phyloP scores from a whole-genome alignment of 2,329 filamentous ascomycete species.

The Neopestalotiopsis sp. region DNA sequence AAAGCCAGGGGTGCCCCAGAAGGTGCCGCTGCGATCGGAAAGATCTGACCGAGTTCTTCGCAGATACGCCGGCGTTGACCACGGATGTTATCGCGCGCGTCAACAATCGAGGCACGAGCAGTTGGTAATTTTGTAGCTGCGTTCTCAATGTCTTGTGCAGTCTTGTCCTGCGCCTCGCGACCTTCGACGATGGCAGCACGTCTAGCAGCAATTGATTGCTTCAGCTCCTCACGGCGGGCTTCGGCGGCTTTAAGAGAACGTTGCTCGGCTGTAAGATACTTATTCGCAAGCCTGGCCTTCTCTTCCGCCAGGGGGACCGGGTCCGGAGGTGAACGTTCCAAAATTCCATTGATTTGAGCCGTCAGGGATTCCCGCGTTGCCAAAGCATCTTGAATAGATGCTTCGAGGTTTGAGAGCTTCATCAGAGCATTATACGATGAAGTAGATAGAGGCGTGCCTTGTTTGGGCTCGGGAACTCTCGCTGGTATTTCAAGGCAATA shows the following conservation, averaged over 20 bases:
- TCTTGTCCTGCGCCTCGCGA: conserved; percentile 61
- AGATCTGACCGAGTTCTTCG: conserved; percentile 80
- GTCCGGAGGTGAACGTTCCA: conserved; percentile 48
- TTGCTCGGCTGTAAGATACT: conserved; percentile 66
- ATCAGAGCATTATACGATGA: conserved; percentile 89
- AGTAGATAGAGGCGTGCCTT: conserved; percentile 60
- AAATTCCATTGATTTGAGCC: conserved; percentile 73
- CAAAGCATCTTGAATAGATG: conserved; percentile 88
- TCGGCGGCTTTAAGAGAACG: conserved; percentile 68
- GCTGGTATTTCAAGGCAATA: conserved; percentile 78
- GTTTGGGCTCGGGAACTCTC: conserved; percentile 55
- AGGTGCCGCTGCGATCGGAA: conserved; percentile 73
- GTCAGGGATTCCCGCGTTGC: conserved; percentile 77
- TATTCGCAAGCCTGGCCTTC: conserved; percentile 51
- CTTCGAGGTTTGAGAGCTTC: conserved; percentile 85
- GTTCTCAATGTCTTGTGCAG: conserved; percentile 65
- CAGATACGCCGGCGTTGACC: conserved; percentile 90
- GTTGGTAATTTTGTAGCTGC: conserved; percentile 64
- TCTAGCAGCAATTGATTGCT: conserved; percentile 68
- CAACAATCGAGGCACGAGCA: conserved; percentile 59
- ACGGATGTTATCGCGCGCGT: conserved; percentile 70
- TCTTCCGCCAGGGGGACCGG: conserved; percentile 56
- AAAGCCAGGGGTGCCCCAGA: conserved; percentile 73
- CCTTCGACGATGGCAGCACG: conserved; percentile 72
- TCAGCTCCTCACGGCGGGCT: conserved; percentile 70